These are phyloP conservation scores for Clarireedia monteithiana DNA, from an alignment of 2,329 filamentous ascomycete species.

Conservation along the genomic window DNA sequence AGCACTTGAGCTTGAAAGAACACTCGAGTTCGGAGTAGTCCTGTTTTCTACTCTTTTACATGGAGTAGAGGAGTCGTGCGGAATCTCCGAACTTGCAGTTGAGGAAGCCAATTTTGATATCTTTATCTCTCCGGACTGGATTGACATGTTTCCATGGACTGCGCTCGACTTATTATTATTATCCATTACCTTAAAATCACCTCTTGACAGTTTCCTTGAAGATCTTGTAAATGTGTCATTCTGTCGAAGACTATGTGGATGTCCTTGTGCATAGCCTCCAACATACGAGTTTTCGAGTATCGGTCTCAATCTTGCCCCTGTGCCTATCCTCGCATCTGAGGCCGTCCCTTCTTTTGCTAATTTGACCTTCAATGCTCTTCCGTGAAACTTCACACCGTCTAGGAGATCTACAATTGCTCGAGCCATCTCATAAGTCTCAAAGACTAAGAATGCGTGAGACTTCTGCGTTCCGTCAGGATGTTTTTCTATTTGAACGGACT, in stretches of 20 bases:
- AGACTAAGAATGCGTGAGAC: conserved; percentile 17
- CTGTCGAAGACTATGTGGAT: not conserved
- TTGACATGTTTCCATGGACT: too few relatives aligned
- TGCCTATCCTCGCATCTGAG: not conserved
- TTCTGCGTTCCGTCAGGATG: conserved; percentile 9
- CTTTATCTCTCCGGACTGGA: too few relatives aligned
- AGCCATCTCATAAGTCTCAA: conserved; percentile 12
- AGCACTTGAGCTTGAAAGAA: not conserved
- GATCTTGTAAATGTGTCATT: too few relatives aligned
- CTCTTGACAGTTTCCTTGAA: too few relatives aligned
- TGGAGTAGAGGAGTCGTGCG: too few relatives aligned
- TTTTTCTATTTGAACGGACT: conserved; percentile 11
- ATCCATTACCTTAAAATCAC: too few relatives aligned
- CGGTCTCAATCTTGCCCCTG: not conserved
- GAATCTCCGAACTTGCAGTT: too few relatives aligned
- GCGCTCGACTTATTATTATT: too few relatives aligned
- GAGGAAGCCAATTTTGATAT: too few relatives aligned
- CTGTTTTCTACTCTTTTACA: not conserved
- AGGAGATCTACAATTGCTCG: not conserved
- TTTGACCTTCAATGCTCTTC: not conserved
- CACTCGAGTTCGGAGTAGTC: not conserved
- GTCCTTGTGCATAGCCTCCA: not conserved
- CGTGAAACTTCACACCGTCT: not conserved
- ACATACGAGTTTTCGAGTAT: not conserved
- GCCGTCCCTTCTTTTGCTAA: conserved; percentile 9